Evolutionary conservation across 2,329 filamentous ascomycete genomes (phyloP), one percentile per base, ranked within the genome.

Genomic region (Tricladium varicosporioides): DNA sequence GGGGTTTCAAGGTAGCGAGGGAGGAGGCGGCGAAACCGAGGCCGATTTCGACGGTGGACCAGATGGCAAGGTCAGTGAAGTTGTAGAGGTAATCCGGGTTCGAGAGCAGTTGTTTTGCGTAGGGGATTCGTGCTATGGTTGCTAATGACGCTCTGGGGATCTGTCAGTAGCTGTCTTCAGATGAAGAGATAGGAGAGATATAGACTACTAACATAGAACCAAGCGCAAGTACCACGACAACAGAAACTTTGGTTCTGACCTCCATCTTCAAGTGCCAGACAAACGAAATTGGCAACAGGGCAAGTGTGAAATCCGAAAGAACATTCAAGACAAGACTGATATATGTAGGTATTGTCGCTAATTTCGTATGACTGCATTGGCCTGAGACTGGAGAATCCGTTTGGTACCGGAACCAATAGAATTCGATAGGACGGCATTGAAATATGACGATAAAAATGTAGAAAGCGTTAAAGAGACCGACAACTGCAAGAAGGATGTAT

Each of bases 241-340:
- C 61, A 50, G 67, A 73, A n/a, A 74, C 53, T 58, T 73, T 74
- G 5, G 71, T 70, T 31, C 66, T 64, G 0, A 19, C 59, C 47
- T 70, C 70, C 67, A 75, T 73, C 48, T 73, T 69, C 9, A 73
- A 60, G 13, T 71, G 69, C 70, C 70, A 74, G 9, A 75, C 70
- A 8, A 75, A 61, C 18, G 70, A 68, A 16, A 74, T 67, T 1
- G 73, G 73, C 4, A 75, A 64, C 1, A 73, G 65, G 42, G 69
- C 72, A 45, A 72, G 69, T 9, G 64, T 69, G 71, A 72, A 75
- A 51, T 75, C 73, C 9, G 72, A 69, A 40, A 66, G 48, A 44
- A 71, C 71, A 52, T 73, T 74, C 56, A 74, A 66, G 8, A 69
- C 65, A 1, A 73, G 71, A 53, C 71, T 72, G n/a, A 67, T 68